Evolutionary conservation across 495 filamentous ascomycete species (phyloP), one percentile per base, ranked within the genome.

Genomic region (Aspergillus taichungensis): DNA sequence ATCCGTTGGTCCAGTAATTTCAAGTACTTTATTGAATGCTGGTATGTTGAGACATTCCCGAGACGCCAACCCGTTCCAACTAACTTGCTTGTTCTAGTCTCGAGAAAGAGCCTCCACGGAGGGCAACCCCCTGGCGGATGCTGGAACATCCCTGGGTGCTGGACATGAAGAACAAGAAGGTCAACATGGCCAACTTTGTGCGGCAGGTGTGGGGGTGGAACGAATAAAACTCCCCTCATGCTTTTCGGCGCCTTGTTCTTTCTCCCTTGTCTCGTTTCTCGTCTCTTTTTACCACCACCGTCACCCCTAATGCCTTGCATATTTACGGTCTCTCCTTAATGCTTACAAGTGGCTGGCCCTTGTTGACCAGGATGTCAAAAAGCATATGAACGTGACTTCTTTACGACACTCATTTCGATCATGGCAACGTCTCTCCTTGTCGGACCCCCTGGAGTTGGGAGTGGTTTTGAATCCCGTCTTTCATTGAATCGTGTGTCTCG

Each of bases 21-120:
- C 67, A 98, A 98, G 60, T 96, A 95, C 62, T 98, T 97, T 53
- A 95, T 98, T 62, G 89, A 94, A 66, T 95, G 89, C 80, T 97
- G 94, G 92, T 97, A 82, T 61, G 88, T 86, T 29, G n/a, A 10
- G 45, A 30, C 40, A 34, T 12, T 9, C 30, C 12, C 28, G 10
- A 3, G 13, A 6, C 27, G 6, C 10, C 6, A 10, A 18, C 34
- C 35, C 11, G 29, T 42, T 18, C 33, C 41, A 5, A 46, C 36
- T 48, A 46, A 46, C 50, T 27, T 12, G 35, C 50, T 27, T 12
- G 35, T 31, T 30, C 14, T 42, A 95, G 91, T 68, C 78, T 96
- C 43, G 92, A 97, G 65, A 98, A 98, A 70, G 89, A 98, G 59
- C 82, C 83, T 24, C 69, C 69, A 46, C 81, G 90, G 57, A 78